These are phyloP conservation scores for Elsinoe ampelina DNA, from an alignment of 2,329 filamentous ascomycete species.

Conservation along the genomic window DNA sequence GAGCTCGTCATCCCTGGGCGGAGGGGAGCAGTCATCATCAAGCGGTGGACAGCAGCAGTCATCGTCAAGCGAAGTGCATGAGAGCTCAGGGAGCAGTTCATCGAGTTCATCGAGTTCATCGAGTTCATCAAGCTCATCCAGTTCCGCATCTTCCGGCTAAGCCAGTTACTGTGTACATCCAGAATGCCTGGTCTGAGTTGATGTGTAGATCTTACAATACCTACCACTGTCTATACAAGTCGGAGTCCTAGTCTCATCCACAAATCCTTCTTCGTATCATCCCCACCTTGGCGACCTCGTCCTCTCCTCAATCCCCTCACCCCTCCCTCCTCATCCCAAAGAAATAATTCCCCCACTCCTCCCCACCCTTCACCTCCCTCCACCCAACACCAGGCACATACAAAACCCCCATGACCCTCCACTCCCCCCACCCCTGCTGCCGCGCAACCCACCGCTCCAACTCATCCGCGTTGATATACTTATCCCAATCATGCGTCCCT, in stretches of 20 bases:
- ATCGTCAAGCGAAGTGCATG: neutral
- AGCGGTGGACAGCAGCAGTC: neutral
- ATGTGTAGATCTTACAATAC: too few species aligned
- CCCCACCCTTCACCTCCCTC: constrained; percentile 71
- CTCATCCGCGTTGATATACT: constrained; percentile 87
- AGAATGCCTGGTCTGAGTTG: too few species aligned
- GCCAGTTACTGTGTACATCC: too few species aligned
- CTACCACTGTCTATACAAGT: too few species aligned
- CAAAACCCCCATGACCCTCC: constrained; percentile 70
- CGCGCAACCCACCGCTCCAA: constrained; percentile 43
- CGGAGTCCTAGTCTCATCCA: too few species aligned
- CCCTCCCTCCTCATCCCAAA: constrained; percentile 63
- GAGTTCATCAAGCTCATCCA: constrained; percentile 2
- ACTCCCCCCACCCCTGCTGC: constrained; percentile 45
- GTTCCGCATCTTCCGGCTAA: neutral
- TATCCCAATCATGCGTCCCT: constrained; percentile 92
- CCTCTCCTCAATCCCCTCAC: neutral
- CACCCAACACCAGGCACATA: constrained; percentile 88
- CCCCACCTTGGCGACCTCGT: too few species aligned
- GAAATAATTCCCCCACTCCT: constrained; percentile 91
- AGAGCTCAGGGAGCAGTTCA: neutral
- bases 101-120: constrained; percentile 1
- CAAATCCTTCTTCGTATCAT: too few species aligned
- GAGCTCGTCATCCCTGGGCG: neutral
- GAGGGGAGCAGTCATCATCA: neutral